Percentiles rank a stretch among this genome's conserved stretches.
These are phyloP conservation scores for Chaetomiaceae sp. DNA, from an alignment of 2,329 filamentous ascomycete genomes.

Conservation along the genomic window DNA sequence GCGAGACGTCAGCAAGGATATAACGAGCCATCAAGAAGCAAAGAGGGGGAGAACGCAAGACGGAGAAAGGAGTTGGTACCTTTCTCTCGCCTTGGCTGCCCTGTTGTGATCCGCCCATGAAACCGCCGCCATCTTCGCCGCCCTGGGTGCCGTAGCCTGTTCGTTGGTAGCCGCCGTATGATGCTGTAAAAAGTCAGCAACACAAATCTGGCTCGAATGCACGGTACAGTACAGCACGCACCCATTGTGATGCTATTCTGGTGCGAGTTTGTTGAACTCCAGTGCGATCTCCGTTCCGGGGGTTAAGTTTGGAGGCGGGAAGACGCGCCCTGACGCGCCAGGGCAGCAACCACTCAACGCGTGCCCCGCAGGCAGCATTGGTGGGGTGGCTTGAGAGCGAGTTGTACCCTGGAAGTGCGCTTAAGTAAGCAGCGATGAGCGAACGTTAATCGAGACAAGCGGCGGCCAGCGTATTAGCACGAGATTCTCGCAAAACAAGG, in stretches of 20 bases:
- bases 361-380: slow-evolving; percentile 17
- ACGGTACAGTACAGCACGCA: not conserved
- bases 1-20: not conserved
- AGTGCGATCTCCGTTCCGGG: not conserved
- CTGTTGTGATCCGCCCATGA: slow-evolving; percentile 55
- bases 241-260: slow-evolving; percentile 9
- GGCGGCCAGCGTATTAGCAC: too few species aligned
- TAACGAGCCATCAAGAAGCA: not conserved
- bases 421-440: not conserved
- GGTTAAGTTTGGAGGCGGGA: not conserved
- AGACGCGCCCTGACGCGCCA: slow-evolving; percentile 22
- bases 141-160: slow-evolving; percentile 49
- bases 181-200: slow-evolving; percentile 31
- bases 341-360: slow-evolving; percentile 21
- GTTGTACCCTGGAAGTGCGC: too few species aligned
- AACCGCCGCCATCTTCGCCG: slow-evolving; percentile 56
- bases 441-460: too few species aligned
- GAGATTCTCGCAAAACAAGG: too few species aligned
- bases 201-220: not conserved
- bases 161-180: slow-evolving; percentile 45
- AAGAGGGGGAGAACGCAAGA: not conserved
- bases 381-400: too few species aligned
- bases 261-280: not conserved
- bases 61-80: slow-evolving; percentile 27
- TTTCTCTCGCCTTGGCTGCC: slow-evolving; percentile 47